Conservation (phyloP, 495 filamentous ascomycete genomes). For the Darksidea phi region DNA sequence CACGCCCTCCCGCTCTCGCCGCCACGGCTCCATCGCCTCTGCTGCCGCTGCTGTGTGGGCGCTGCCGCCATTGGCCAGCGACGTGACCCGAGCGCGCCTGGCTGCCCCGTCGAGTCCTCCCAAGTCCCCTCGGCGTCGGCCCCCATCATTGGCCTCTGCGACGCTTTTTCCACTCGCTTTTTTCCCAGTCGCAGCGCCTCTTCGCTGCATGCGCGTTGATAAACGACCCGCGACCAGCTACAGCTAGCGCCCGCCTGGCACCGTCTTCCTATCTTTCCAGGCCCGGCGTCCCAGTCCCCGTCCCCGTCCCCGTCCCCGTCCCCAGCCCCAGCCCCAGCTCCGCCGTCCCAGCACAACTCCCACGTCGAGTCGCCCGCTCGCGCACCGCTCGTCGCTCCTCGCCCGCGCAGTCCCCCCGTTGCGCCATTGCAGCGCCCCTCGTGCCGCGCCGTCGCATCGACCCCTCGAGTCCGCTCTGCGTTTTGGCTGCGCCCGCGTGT, state of each 20-base stretch:
- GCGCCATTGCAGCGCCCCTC: conserved; percentile 8
- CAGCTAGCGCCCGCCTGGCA: conserved; percentile 4
- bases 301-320: too few relatives aligned
- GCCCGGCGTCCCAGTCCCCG: too few relatives aligned
- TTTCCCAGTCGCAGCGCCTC: neutral
- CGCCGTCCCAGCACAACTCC: too few relatives aligned
- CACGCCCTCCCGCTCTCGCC: neutral
- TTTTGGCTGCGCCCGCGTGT: conserved; percentile 18
- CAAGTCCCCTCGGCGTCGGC: conserved; percentile 25
- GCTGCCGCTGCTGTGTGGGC: conserved; percentile 1
- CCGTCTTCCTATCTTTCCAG: conserved; percentile 7
- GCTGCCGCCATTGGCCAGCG: neutral
- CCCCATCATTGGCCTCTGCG: conserved; percentile 27
- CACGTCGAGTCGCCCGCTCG: conserved; percentile 5
- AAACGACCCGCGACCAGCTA: conserved; percentile 1
- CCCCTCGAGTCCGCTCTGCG: conserved; percentile 12
- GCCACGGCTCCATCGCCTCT: neutral
- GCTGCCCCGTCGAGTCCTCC: conserved; percentile 8
- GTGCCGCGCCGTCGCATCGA: conserved; percentile 15
- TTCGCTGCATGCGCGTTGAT: conserved; percentile 22
- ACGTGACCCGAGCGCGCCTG: neutral
- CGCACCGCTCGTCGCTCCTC: conserved; percentile 21
- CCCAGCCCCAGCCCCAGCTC: too few relatives aligned
- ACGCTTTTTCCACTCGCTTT: conserved; percentile 3
- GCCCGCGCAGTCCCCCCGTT: conserved; percentile 9